phyloP scores from a whole-genome alignment of 202 grass and related monocot genomes.

The Saccharum hybrid region DNA sequence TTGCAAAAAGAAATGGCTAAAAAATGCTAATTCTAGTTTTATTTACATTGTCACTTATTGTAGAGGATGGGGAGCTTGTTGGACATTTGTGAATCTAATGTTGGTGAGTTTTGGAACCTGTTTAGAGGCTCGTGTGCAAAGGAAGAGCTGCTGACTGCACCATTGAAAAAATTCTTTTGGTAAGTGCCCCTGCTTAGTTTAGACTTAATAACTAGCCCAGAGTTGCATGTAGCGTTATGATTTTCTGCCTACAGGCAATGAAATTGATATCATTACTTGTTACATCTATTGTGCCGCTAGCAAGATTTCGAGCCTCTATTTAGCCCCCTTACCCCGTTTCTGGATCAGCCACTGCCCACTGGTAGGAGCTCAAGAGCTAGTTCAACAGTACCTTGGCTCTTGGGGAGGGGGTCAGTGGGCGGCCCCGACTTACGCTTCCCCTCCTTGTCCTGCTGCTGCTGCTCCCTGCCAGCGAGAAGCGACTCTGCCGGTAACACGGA shows the following conservation, averaged over 20 bases:
- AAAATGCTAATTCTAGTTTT: not conserved
- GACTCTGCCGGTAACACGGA: slow-evolving; percentile 45
- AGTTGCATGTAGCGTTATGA: slow-evolving; percentile 11
- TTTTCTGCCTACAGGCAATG: slow-evolving; percentile 46
- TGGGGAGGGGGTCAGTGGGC: slow-evolving; percentile 48
- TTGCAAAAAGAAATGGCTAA: slow-evolving; percentile 11
- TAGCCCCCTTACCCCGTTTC: not conserved
- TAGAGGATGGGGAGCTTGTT: slow-evolving; percentile 88
- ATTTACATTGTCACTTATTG: slow-evolving; percentile 27
- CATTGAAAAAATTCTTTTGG: slow-evolving; percentile 68
- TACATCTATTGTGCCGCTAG: no score
- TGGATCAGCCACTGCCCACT: not conserved
- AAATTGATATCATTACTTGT: not conserved
- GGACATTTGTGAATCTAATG: slow-evolving; percentile 64
- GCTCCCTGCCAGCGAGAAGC: slow-evolving; percentile 41
- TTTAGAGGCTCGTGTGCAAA: slow-evolving; percentile 68
- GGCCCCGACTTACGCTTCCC: slow-evolving; percentile 28
- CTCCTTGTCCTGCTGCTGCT: slow-evolving; percentile 31
- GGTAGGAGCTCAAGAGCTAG: not conserved
- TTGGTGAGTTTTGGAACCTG: slow-evolving; percentile 84
- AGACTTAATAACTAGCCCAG: slow-evolving; percentile 11
- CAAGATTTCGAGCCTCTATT: no score
- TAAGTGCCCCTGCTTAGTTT: slow-evolving; percentile 38
- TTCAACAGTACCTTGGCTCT: slow-evolving; percentile 63
- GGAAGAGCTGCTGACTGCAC: slow-evolving; percentile 28